Percentiles rank a stretch among this genome's conserved stretches.
These are phyloP conservation scores for Parasitella parasitica DNA, from an alignment of 371 early-diverging fungal species.

Conservation along the genomic window DNA sequence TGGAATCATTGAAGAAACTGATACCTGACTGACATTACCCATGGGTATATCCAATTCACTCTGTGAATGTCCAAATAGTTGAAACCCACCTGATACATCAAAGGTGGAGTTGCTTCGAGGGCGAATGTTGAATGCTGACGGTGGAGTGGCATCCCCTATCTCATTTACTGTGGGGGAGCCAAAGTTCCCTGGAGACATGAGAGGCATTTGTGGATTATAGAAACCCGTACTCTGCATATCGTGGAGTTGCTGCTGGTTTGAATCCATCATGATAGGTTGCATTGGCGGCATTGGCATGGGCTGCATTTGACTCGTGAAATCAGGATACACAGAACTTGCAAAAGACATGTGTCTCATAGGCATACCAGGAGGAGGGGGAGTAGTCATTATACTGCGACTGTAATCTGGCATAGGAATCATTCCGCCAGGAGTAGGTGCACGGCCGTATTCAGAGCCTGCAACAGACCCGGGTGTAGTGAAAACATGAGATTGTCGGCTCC, in stretches of 20 bases:
- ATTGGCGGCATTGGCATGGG: constrained; percentile 8
- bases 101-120: constrained; percentile 1
- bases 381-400: constrained; percentile 13
- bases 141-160: constrained; percentile 1
- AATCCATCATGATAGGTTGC: constrained; percentile 20
- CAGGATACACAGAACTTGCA: constrained; percentile 7
- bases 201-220: neutral
- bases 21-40: constrained; percentile 20
- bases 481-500: neutral
- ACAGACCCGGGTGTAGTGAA: constrained; percentile 7
- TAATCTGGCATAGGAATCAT: constrained; percentile 10
- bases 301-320: constrained; percentile 19
- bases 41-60: constrained; percentile 17
- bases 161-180: neutral
- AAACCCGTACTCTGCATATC: neutral
- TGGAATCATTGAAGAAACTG: constrained; percentile 26
- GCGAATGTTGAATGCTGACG: neutral
- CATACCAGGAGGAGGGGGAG: constrained; percentile 8
- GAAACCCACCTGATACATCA: constrained; percentile 1
- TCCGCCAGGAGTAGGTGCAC: neutral
- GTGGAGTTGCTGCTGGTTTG: neutral
- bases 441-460: constrained; percentile 20
- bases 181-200: constrained; percentile 3
- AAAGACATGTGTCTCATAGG: constrained; percentile 7
- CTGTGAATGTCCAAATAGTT: neutral